A percentile compares a stretch with the other conserved stretches of the same genome.
phyloP scores from a whole-genome alignment of 768 basidiomycete genomes.

The Amanita pseudoporphyria region DNA sequence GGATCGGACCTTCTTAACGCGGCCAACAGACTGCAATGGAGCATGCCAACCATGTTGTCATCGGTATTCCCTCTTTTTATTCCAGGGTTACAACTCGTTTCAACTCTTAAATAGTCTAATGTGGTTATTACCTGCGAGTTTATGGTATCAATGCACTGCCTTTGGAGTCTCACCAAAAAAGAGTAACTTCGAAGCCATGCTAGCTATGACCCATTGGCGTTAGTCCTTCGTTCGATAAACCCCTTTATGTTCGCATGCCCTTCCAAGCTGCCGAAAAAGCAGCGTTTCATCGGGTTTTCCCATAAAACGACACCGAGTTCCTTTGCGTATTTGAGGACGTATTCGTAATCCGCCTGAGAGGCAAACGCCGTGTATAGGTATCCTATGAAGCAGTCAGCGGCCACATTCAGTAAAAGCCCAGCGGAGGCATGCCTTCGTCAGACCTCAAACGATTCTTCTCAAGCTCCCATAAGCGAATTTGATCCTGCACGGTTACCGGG shows the following conservation, averaged over 20 bases:
- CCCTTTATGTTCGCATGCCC: constrained; percentile 72
- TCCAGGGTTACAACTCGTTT: not conserved
- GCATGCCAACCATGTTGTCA: constrained; percentile 6
- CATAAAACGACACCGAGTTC: constrained; percentile 76
- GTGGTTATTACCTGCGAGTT: not conserved
- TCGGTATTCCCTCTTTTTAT: constrained; percentile 2
- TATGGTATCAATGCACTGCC: not conserved
- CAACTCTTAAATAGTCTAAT: constrained; percentile 3
- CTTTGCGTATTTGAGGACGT: constrained; percentile 78
- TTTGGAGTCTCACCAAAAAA: too few relatives aligned
- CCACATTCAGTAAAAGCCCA: constrained; percentile 17
- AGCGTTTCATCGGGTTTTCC: constrained; percentile 65
- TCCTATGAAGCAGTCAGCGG: constrained; percentile 32
- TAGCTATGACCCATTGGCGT: constrained; percentile 1
- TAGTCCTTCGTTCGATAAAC: constrained; percentile 67
- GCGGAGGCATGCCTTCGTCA: constrained; percentile 57
- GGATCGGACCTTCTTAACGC: constrained; percentile 4
- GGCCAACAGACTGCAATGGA: not conserved
- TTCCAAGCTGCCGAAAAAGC: constrained; percentile 75
- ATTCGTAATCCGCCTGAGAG: constrained; percentile 80
- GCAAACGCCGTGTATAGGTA: constrained; percentile 86
- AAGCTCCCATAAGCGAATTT: constrained; percentile 94
- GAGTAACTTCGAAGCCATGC: not conserved
- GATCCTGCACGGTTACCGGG: constrained; percentile 96
- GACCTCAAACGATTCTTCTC: constrained; percentile 89